Percentiles rank a stretch among this genome's conserved stretches.
Conservation (phyloP, 371 early-diverging fungal genomes). For the Mortierella sp. region DNA sequence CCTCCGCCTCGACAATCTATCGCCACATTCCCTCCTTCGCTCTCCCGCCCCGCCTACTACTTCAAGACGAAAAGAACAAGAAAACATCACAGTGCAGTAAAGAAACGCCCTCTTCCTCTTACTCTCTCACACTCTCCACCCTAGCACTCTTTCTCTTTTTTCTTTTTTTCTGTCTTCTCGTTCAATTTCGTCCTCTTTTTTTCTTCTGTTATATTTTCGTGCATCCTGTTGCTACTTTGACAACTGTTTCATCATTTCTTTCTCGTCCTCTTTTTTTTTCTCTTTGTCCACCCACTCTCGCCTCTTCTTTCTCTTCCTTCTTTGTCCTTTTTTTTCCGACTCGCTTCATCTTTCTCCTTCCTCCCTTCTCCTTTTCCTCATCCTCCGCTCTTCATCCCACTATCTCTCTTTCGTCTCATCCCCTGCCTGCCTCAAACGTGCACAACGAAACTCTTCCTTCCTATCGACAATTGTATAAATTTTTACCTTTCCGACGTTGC, state of each 20-base stretch:
- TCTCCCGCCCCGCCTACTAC: slow-evolving; percentile 6
- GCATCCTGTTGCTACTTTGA: slow-evolving; percentile 29
- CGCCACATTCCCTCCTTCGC: not conserved
- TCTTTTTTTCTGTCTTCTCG: slow-evolving; percentile 2
- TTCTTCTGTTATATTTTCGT: not conserved
- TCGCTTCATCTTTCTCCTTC: slow-evolving; percentile 5
- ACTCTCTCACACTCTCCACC: slow-evolving; percentile 5
- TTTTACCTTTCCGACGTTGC: not conserved
- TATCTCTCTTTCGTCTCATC: not conserved
- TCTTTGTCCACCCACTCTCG: not conserved
- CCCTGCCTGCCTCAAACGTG: not conserved
- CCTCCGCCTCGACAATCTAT: slow-evolving; percentile 4
- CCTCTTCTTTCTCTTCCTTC: not conserved
- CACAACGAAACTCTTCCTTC: not conserved
- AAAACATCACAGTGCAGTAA: not conserved
- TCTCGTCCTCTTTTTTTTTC: not conserved
- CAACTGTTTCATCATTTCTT: slow-evolving; percentile 35
- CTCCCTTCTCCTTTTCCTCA: not conserved
- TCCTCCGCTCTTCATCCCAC: not conserved
- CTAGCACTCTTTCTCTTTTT: slow-evolving; percentile 9
- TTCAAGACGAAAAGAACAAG: not conserved
- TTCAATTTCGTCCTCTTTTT: not conserved
- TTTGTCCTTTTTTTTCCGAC: not conserved
- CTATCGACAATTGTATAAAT: not conserved
- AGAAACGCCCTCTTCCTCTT: not conserved